Base-by-base conservation (phyloP, 768 basidiomycete species). In the Termitomyces sp. region DNA sequence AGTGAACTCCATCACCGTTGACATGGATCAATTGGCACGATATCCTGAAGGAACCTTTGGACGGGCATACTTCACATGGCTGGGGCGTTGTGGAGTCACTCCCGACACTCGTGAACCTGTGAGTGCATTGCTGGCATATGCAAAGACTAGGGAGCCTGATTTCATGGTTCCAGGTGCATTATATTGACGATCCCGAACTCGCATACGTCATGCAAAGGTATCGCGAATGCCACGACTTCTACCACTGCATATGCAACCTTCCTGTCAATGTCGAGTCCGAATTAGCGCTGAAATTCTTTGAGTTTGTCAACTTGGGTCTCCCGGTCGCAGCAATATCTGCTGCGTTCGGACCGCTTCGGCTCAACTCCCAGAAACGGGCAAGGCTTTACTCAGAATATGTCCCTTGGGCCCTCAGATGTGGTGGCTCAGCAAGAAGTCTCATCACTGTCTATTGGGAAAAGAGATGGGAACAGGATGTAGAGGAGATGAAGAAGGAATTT, bases 181-280 rank as follows among this genome's bases (percentile, higher is more conserved):
- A 98, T 66, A 88, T 98, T 55, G 83, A 89, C 66, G 93, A 98
- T 65, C 94, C 94, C 2, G 95, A 97, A 65, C 82, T 97, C 11
- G 97, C 97, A 25, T 98, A 97, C 70, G 91, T 98, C 54, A 93
- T 99, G 89, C 92, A 95, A 63, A 88, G 96, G 50, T 99, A 98
- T 70, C 88, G 96, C 25, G 95, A 99, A 73, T 96, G 90, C 61
- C 97, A 99, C 72, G 96, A 99, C 73, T 88, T 98, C 63, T 97
- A 98, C 67, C 97, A 99, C 67, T 91, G 91, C 65, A 80, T 98
- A 58, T 86, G 85, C 73, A 84, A 84, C 63, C 79, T 98, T 9
- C 94, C 94, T 0, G 93, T 98, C 56, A 87, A 86, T 59, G 89
- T 96, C 65, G 83, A 89, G 56, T 91, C 89, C 46, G 97, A 99